Evolutionary conservation across 148 eudicot genomes (phyloP).

Genomic region (Rhododendron molle): DNA sequence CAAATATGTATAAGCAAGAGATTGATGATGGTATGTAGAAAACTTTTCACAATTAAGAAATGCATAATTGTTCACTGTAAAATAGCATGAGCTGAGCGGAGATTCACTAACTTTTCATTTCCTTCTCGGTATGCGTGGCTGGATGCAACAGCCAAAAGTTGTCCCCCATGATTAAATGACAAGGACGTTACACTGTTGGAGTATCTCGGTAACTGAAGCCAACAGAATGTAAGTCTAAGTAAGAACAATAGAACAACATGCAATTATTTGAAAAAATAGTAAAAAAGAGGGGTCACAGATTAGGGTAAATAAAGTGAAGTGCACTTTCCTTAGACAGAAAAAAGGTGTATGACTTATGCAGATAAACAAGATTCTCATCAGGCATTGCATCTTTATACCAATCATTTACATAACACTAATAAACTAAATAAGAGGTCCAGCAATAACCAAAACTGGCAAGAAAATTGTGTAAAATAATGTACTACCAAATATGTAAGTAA

Average conservation of each 20-base stretch:
- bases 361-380: not conserved
- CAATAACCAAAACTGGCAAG: constrained; percentile 6
- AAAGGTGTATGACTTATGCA: not conserved
- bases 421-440: not conserved
- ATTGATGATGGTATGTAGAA: not conserved
- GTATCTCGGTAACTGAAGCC: constrained; percentile 57
- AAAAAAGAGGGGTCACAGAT: not conserved
- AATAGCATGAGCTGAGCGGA: not conserved
- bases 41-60: not conserved
- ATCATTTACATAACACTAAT: not conserved
- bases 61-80: not conserved
- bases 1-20: not conserved
- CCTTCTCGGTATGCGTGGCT: constrained; percentile 69
- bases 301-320: not conserved
- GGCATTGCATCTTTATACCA: not conserved
- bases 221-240: not conserved
- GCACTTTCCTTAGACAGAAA: not conserved
- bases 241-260: not conserved
- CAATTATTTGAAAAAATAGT: not conserved
- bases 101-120: constrained; percentile 60
- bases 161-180: constrained; percentile 63
- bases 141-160: constrained; percentile 80
- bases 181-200: constrained; percentile 66
- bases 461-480: not conserved
- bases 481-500: not conserved